These are phyloP conservation scores for Alternaria conjuncta DNA, from an alignment of 2,329 filamentous ascomycete species.

Conservation along the genomic window DNA sequence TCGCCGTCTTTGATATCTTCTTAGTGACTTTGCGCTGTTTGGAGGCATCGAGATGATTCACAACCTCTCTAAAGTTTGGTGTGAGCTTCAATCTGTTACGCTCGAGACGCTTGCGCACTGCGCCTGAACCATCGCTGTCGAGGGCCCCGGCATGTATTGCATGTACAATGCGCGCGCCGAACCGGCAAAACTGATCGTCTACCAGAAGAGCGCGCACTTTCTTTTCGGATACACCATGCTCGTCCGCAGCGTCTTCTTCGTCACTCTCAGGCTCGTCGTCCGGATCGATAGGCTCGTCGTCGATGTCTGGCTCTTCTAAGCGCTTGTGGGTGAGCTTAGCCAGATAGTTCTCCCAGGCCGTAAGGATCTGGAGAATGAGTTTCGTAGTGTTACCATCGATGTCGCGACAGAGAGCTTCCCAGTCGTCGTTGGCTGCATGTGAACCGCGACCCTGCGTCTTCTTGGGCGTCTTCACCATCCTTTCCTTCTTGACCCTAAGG, in stretches of 20 bases:
- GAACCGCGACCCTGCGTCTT: slow-evolving; percentile 29
- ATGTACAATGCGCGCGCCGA: slow-evolving; percentile 84
- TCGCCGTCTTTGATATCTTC: slow-evolving; percentile 37
- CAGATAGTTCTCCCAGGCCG: slow-evolving; percentile 74
- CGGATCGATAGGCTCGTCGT: slow-evolving; percentile 74
- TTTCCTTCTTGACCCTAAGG: slow-evolving; percentile 60
- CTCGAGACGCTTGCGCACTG: slow-evolving; percentile 72
- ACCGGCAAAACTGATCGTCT: slow-evolving; percentile 84
- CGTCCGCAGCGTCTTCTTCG: slow-evolving; percentile 59
- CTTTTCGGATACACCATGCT: slow-evolving; percentile 56
- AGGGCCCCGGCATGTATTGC: slow-evolving; percentile 77
- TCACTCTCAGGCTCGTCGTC: slow-evolving; percentile 67
- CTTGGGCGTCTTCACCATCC: slow-evolving; percentile 41
- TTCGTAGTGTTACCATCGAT: slow-evolving; percentile 68
- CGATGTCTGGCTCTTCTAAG: slow-evolving; percentile 60
- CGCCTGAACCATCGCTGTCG: slow-evolving; percentile 60
- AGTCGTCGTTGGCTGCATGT: slow-evolving; percentile 52
- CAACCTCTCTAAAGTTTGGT: slow-evolving; percentile 82
- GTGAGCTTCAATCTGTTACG: slow-evolving; percentile 84
- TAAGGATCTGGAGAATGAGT: slow-evolving; percentile 78
- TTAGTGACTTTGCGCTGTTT: slow-evolving; percentile 52
- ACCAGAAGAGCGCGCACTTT: slow-evolving; percentile 73
- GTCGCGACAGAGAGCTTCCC: slow-evolving; percentile 69
- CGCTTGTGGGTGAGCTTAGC: slow-evolving; percentile 44
- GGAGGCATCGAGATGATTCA: slow-evolving; percentile 74